phyloP scores from a whole-genome alignment of 305 asterid genomes.

The Stenogyne calaminthoides region DNA sequence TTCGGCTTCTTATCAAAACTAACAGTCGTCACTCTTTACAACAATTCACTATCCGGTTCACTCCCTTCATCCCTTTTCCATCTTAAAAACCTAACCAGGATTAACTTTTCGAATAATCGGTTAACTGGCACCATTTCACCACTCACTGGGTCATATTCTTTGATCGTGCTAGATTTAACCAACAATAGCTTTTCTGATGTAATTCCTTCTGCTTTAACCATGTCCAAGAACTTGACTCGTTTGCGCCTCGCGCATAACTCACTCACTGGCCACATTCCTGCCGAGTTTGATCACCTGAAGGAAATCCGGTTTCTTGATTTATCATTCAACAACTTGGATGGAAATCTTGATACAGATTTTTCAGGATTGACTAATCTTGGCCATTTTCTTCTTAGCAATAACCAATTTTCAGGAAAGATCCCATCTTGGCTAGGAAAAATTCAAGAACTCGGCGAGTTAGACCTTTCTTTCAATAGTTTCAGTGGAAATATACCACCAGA shows the following conservation, averaged over 20 bases:
- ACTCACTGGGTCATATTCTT: slow-evolving; percentile 54
- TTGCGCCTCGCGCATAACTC: slow-evolving; percentile 71
- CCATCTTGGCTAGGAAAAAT: slow-evolving; percentile 75
- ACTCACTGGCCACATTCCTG: slow-evolving; percentile 63
- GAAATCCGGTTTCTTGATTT: slow-evolving; percentile 72
- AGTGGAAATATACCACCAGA: slow-evolving; percentile 67
- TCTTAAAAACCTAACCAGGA: slow-evolving; percentile 65
- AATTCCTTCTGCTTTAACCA: slow-evolving; percentile 61
- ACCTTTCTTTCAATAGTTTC: slow-evolving; percentile 68
- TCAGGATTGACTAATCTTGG: slow-evolving; percentile 51
- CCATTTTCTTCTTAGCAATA: slow-evolving; percentile 68
- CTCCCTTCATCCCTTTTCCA: slow-evolving; percentile 64
- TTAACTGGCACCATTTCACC: slow-evolving; percentile 64
- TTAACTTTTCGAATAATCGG: slow-evolving; percentile 74
- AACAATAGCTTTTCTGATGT: slow-evolving; percentile 71
- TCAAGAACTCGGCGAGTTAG: slow-evolving; percentile 76
- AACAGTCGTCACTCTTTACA: slow-evolving; percentile 69
- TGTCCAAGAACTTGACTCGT: slow-evolving; percentile 61
- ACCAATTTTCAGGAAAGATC: slow-evolving; percentile 54
- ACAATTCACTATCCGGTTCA: slow-evolving; percentile 81
- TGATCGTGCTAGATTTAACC: slow-evolving; percentile 66
- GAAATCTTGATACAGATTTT: slow-evolving; percentile 54
- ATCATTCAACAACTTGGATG: slow-evolving; percentile 68
- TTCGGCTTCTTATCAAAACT: slow-evolving; percentile 62
- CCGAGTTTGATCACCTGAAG: slow-evolving; percentile 53